These are phyloP conservation scores for Aspergillus piperis DNA, from an alignment of 2,329 filamentous ascomycete genomes.

Conservation along the genomic window DNA sequence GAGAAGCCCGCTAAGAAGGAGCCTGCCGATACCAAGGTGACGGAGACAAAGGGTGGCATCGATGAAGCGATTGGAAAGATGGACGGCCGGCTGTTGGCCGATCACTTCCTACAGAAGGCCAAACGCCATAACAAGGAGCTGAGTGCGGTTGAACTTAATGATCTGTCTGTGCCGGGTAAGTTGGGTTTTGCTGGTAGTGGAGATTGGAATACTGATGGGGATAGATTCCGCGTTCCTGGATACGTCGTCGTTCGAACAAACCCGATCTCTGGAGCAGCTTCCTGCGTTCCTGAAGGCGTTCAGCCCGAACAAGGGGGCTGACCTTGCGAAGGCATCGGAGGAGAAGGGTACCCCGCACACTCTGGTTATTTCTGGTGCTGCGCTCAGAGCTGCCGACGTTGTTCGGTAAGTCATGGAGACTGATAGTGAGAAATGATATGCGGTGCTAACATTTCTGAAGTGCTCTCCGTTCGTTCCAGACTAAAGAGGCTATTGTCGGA, in stretches of 20 bases:
- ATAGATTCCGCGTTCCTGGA: conserved; percentile 74
- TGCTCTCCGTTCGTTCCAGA: conserved; percentile 74
- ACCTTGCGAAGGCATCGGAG: conserved; percentile 65
- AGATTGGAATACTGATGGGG: conserved; percentile 9
- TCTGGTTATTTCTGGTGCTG: conserved; percentile 81
- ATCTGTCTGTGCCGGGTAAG: conserved; percentile 76
- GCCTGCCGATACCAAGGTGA: conserved; percentile 29
- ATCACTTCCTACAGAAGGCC: conserved; percentile 79
- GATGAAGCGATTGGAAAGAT: conserved; percentile 80
- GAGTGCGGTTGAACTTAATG: conserved; percentile 80
- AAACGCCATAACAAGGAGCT: conserved; percentile 76
- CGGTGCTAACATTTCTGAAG: conserved; percentile 44
- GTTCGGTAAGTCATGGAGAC: conserved; percentile 57
- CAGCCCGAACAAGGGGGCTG: conserved; percentile 56
- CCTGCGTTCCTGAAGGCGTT: conserved; percentile 73
- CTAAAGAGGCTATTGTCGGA: conserved; percentile 73
- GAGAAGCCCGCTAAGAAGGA: conserved; percentile 25
- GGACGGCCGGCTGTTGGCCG: conserved; percentile 79
- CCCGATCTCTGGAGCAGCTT: conserved; percentile 70
- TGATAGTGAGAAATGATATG: neutral
- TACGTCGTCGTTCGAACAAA: conserved; percentile 71
- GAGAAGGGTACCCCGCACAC: conserved; percentile 78
- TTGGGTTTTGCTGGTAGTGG: neutral
- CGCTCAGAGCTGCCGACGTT: conserved; percentile 81
- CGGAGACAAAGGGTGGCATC: conserved; percentile 69